phyloP scores from a whole-genome alignment of 225 moss, liverwort and hornwort species.

The Polytrichum commune region DNA sequence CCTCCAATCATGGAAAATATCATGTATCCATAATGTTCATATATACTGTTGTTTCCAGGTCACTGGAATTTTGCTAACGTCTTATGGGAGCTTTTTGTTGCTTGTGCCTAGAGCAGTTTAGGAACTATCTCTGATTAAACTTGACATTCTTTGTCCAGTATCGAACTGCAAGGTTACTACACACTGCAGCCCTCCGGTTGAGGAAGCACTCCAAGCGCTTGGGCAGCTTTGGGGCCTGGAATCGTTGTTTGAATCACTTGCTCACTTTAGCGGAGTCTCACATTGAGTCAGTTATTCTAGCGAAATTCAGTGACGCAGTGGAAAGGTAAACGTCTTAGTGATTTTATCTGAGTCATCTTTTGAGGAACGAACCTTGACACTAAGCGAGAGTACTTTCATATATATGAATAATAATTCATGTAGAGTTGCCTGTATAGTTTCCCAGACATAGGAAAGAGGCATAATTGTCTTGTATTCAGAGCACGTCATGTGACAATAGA shows the following conservation, averaged over 20 bases:
- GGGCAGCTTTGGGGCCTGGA: constrained; percentile 84
- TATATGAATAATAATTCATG: too few relatives aligned
- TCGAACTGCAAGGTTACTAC: constrained; percentile 81
- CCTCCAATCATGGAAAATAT: not conserved
- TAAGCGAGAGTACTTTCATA: too few relatives aligned
- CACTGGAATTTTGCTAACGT: too few relatives aligned
- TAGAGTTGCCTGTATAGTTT: too few relatives aligned
- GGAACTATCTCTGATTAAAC: not conserved
- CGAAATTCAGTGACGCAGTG: constrained; percentile 66
- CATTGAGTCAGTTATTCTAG: constrained; percentile 80
- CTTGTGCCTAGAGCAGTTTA: too few relatives aligned
- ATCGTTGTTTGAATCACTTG: constrained; percentile 80
- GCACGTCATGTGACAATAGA: too few relatives aligned
- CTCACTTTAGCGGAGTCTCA: constrained; percentile 81
- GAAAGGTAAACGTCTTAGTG: constrained; percentile 37
- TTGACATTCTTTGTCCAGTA: constrained; percentile 40
- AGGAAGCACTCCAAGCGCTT: constrained; percentile 78
- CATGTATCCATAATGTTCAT: not conserved
- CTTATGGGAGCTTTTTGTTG: too few relatives aligned
- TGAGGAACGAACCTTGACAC: too few relatives aligned
- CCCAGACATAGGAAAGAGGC: too few relatives aligned
- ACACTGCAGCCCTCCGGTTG: constrained; percentile 71
- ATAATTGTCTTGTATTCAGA: too few relatives aligned
- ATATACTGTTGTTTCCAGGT: too few relatives aligned
- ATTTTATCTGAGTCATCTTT: not conserved